These are phyloP conservation scores for Lumnitzera racemosa DNA, from an alignment of 345 rosid genomes.

Conservation along the genomic window DNA sequence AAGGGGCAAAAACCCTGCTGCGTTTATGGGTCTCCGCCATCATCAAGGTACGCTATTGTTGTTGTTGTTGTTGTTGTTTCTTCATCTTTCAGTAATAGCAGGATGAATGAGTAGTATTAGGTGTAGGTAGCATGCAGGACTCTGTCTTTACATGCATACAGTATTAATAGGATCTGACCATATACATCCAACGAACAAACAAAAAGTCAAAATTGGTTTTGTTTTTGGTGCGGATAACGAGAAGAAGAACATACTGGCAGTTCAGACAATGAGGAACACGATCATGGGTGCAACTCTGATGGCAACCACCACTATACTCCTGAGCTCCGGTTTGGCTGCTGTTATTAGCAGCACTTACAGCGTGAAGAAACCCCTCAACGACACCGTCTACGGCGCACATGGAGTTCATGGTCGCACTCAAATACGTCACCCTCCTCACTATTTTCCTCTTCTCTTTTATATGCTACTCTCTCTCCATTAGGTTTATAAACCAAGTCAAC, in stretches of 20 bases:
- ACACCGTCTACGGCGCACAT: conserved; percentile 62
- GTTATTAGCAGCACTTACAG: conserved; percentile 89
- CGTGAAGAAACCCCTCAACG: conserved; percentile 74
- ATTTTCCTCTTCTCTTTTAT: conserved; percentile 78
- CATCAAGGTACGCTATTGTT: conserved; percentile 48
- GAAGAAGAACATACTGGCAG: conserved; percentile 82
- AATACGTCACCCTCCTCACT: conserved; percentile 67
- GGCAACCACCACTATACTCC: conserved; percentile 92
- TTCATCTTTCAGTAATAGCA: not conserved
- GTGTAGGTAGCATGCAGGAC: not conserved
- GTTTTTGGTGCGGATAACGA: conserved; percentile 56
- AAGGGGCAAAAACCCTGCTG: too few species aligned
- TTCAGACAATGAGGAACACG: conserved; percentile 75
- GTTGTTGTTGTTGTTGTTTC: not conserved
- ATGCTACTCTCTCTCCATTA: conserved; percentile 69
- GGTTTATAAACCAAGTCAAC: conserved; percentile 79
- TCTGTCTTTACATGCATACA: too few species aligned
- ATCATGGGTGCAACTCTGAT: conserved; percentile 97
- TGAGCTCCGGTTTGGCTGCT: conserved; percentile 77
- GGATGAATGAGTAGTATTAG: not conserved
- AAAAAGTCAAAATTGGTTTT: too few species aligned
- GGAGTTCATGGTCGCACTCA: conserved; percentile 82
- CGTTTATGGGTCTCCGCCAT: conserved; percentile 81
- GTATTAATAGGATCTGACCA: too few species aligned
- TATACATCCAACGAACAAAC: too few species aligned